Conservation (phyloP, 2,329 filamentous ascomycete genomes). For the Sporothrix schenckii region DNA sequence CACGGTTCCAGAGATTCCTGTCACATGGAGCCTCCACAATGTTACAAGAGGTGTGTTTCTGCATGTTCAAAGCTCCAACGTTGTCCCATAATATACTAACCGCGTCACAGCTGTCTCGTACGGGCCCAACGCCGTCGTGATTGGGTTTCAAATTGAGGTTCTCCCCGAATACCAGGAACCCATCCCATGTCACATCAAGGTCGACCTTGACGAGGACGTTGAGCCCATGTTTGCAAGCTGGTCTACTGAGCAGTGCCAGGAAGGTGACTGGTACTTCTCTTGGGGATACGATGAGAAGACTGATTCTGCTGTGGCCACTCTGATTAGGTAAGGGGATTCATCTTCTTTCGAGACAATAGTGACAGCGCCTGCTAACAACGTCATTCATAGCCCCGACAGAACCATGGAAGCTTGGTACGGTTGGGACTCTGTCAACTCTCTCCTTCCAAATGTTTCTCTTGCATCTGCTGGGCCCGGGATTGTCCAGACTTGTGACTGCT, state of each 20-base stretch:
- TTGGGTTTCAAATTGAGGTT: slow-evolving; percentile 34
- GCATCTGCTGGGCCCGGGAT: slow-evolving; percentile 30
- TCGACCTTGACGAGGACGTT: slow-evolving; percentile 29
- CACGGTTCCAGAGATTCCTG: slow-evolving; percentile 23
- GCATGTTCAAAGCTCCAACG: neutral
- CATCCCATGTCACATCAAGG: slow-evolving; percentile 34
- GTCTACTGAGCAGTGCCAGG: slow-evolving; percentile 37
- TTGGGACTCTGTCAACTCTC: slow-evolving; percentile 36
- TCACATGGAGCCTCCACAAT: slow-evolving; percentile 30
- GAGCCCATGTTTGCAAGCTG: slow-evolving; percentile 39
- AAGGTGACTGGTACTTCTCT: slow-evolving; percentile 40
- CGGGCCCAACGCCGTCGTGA: slow-evolving; percentile 29
- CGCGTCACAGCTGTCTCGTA: slow-evolving; percentile 29
- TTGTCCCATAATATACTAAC: neutral
- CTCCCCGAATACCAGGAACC: slow-evolving; percentile 29
- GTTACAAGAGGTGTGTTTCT: slow-evolving; percentile 27
- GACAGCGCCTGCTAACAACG: neutral
- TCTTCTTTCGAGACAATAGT: neutral
- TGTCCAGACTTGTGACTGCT: slow-evolving; percentile 34
- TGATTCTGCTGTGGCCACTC: slow-evolving; percentile 41
- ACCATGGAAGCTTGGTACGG: slow-evolving; percentile 36
- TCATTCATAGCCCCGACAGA: slow-evolving; percentile 31
- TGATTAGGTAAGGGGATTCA: slow-evolving; percentile 40
- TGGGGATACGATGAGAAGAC: slow-evolving; percentile 42
- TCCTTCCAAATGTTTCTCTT: slow-evolving; percentile 24